Percentiles rank a stretch among this genome's conserved stretches.
Conservation (phyloP, 805 yeast species). For the Yarrowia sp. region DNA sequence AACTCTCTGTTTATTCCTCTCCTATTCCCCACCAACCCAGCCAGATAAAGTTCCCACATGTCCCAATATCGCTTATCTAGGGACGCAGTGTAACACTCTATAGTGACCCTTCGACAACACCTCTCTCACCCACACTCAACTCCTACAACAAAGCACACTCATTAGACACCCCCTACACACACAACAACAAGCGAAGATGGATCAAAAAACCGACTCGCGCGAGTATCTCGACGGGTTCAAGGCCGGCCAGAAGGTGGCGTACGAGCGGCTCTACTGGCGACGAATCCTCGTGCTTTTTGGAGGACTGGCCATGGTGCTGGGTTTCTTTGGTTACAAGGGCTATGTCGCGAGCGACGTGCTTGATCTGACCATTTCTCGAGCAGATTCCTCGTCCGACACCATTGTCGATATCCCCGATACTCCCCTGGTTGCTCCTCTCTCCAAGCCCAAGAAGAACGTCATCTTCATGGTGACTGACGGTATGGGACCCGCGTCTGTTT, state of each 20-base stretch:
- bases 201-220: slow-evolving; percentile 14
- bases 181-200: not conserved
- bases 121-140: too few species aligned
- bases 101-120: not conserved
- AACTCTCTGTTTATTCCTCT: not conserved
- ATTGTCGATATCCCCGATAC: not conserved
- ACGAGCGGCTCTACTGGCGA: slow-evolving; percentile 26
- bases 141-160: not conserved
- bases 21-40: not conserved
- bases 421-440: not conserved
- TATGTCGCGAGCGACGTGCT: not conserved
- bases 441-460: slow-evolving; percentile 58
- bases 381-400: not conserved
- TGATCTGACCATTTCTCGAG: not conserved
- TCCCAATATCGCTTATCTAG: slow-evolving; percentile 26
- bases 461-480: slow-evolving; percentile 92
- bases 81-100: slow-evolving; percentile 14
- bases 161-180: not conserved
- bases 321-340: slow-evolving; percentile 16
- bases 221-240: slow-evolving; percentile 24
- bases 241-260: slow-evolving; percentile 26
- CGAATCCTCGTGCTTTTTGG: slow-evolving; percentile 24
- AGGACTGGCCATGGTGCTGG: slow-evolving; percentile 21
- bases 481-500: slow-evolving; percentile 88
- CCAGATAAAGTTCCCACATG: slow-evolving; percentile 5